Evolutionary conservation across 2,329 filamentous ascomycete genomes (phyloP).

Genomic region (Pseudomassariella vexata): DNA sequence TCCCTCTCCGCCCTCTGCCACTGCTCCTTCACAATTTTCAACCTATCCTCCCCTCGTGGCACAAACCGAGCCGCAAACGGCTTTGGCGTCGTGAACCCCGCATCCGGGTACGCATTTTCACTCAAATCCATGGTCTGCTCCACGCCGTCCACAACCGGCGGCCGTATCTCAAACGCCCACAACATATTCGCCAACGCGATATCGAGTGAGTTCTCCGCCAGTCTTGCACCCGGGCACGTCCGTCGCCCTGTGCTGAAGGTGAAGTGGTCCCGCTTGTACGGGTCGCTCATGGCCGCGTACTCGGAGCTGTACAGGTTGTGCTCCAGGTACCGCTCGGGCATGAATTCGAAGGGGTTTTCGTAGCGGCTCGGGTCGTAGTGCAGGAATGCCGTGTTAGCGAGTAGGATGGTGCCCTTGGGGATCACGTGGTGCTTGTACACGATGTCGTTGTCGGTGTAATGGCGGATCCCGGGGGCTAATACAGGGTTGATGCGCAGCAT

Average conservation of each 20-base stretch:
- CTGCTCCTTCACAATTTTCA: conserved; percentile 7
- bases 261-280: conserved; percentile 31
- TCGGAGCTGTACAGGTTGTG: conserved; percentile 11
- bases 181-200: conserved; percentile 23
- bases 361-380: conserved; percentile 15
- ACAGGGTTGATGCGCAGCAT: conserved; percentile 15
- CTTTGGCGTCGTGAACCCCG: conserved; percentile 9
- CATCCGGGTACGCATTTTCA: conserved; percentile 7
- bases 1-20: conserved; percentile 11
- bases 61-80: conserved; percentile 11
- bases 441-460: conserved; percentile 38
- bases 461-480: conserved; percentile 28
- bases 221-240: conserved; percentile 39
- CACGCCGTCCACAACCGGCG: conserved; percentile 8
- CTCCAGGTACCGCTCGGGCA: conserved; percentile 13
- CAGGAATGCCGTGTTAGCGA: conserved; percentile 23
- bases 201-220: conserved; percentile 38
- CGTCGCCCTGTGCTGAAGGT: conserved; percentile 37
- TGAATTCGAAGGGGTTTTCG: conserved; percentile 11
- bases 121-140: conserved; percentile 5
- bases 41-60: conserved; percentile 4
- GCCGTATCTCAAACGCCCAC: conserved; percentile 35
- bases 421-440: conserved; percentile 37
- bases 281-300: conserved; percentile 18
- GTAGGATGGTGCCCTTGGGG: conserved; percentile 35